Evolutionary conservation across 768 basidiomycete species (phyloP).

Genomic region (Dentipellis sp.): DNA sequence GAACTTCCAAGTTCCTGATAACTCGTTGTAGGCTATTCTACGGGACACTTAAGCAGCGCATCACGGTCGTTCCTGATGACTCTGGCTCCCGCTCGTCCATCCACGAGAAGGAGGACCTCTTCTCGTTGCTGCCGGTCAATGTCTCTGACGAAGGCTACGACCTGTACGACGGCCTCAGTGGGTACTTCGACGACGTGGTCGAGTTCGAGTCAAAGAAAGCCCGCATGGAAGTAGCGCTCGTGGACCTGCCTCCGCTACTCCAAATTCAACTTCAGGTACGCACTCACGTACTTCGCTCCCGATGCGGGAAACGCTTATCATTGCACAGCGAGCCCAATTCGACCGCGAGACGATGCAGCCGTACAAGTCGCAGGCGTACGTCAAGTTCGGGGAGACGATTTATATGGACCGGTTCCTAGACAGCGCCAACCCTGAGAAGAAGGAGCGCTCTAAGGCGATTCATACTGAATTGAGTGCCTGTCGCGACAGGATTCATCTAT

Average conservation of each 20-base stretch:
- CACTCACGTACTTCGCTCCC: background rate
- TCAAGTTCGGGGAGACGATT: slow-evolving; percentile 81
- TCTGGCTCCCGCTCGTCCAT: slow-evolving; percentile 33
- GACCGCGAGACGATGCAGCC: slow-evolving; percentile 86
- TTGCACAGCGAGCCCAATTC: slow-evolving; percentile 77
- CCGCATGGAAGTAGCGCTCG: slow-evolving; percentile 77
- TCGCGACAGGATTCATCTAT: slow-evolving; percentile 57
- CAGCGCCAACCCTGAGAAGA: slow-evolving; percentile 61
- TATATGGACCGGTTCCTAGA: slow-evolving; percentile 91
- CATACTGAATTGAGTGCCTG: slow-evolving; percentile 54
- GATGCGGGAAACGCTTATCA: slow-evolving; percentile 5
- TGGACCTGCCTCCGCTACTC: slow-evolving; percentile 81
- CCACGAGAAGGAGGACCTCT: slow-evolving; percentile 85
- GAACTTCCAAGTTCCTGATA: background rate
- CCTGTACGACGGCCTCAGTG: slow-evolving; percentile 86
- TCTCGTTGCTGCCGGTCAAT: slow-evolving; percentile 90
- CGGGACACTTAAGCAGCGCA: slow-evolving; percentile 69
- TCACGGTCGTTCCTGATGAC: slow-evolving; percentile 30
- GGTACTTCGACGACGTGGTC: slow-evolving; percentile 84
- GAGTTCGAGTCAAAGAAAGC: slow-evolving; percentile 85
- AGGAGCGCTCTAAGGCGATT: slow-evolving; percentile 57
- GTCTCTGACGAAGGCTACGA: slow-evolving; percentile 85
- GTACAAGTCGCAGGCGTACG: slow-evolving; percentile 93
- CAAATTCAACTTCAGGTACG: slow-evolving; percentile 93
- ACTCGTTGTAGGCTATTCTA: slow-evolving; percentile 59